A percentile compares a stretch with the other conserved stretches of the same genome.
Evolutionary conservation across 2,329 filamentous ascomycete species (phyloP).

Genomic region (Mollisiaceae sp.): DNA sequence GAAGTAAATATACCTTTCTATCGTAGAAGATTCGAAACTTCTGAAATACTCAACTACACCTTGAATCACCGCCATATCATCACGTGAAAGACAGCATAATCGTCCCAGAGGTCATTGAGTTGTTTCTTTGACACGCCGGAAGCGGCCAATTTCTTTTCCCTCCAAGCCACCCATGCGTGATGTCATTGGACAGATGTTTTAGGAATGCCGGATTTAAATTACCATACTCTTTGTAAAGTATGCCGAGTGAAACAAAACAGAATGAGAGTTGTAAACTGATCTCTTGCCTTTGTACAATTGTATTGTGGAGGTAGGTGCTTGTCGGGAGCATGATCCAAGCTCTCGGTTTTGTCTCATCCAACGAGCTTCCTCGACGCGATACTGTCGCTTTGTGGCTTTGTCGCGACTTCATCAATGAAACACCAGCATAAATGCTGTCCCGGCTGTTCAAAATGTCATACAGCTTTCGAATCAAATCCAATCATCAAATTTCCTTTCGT

Average conservation of each 20-base stretch:
- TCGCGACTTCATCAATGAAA: slow-evolving; percentile 7
- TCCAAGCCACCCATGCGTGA: slow-evolving; percentile 9
- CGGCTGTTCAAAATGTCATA: slow-evolving; percentile 26
- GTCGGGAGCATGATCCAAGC: not conserved
- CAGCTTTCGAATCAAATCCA: slow-evolving; percentile 22
- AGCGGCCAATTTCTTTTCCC: not conserved
- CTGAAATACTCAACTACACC: no score
- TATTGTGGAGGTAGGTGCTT: not conserved
- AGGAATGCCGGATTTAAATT: slow-evolving; percentile 1
- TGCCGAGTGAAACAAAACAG: not conserved
- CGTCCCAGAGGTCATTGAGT: no score
- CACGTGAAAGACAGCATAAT: not conserved
- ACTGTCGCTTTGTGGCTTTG: slow-evolving; percentile 2
- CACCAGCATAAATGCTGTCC: slow-evolving; percentile 13
- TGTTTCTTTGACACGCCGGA: not conserved
- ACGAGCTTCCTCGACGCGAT: not conserved
- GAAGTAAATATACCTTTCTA: no score
- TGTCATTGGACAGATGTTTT: slow-evolving; percentile 13
- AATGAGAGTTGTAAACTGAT: not conserved
- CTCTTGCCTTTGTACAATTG: not conserved
- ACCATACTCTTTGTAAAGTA: not conserved
- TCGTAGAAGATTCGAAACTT: no score
- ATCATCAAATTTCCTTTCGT: slow-evolving; percentile 8
- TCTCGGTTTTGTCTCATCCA: not conserved
- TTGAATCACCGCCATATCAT: no score